Base-by-base conservation (phyloP, 139 green algal species). In the Picochlorum costavermella region DNA sequence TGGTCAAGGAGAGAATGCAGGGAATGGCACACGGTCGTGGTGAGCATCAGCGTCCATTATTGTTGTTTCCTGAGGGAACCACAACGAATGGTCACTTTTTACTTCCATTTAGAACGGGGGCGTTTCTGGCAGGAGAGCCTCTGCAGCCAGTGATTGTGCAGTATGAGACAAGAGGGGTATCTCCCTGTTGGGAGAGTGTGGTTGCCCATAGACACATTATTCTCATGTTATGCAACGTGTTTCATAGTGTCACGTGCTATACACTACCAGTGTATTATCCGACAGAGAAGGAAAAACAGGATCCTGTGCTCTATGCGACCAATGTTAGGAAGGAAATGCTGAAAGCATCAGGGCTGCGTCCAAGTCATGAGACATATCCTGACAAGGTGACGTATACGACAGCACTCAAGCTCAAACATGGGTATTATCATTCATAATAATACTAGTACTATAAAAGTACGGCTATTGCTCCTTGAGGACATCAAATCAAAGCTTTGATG, bases 81-180 rank as follows among this genome's bases (percentile, higher is more conserved):
- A 97, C 90, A 23, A 95, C 80, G 30, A 97, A 97, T 67, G 90
- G 92, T 9, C 20, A 65, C 2, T 92, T 82, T 68, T 59, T 97
- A 55, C 80, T 97, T 64, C 84, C 84, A 6, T 97, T 97, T 79
- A 89, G 84, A 60, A 90, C 86, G 4, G 90, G 90, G 2, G 90
- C 86, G 6, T 97, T 97, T 65, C 53, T 97, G 20, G 91, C 88
- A 2, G 85, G 86, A 8, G 64, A 80, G 50, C 86, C 90, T 3
- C 77, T 97, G n/a, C 84, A 90, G 72, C 84, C 86, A 20, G 72
- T 88, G 17, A 68, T 95, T n/a, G 64, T 95, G 9, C 74, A 75
- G 30, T 95, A 95, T 60, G 59, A 63, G 1, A 69, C 61, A 70
- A 64, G 69, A 26, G 43, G 73, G 2, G 53, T 95, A 13, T 91